Evolutionary conservation across 2,329 filamentous ascomycete species (phyloP), one percentile per base, ranked within the genome.

Genomic region (Ophiocordyceps camponoti-saundersi): DNA sequence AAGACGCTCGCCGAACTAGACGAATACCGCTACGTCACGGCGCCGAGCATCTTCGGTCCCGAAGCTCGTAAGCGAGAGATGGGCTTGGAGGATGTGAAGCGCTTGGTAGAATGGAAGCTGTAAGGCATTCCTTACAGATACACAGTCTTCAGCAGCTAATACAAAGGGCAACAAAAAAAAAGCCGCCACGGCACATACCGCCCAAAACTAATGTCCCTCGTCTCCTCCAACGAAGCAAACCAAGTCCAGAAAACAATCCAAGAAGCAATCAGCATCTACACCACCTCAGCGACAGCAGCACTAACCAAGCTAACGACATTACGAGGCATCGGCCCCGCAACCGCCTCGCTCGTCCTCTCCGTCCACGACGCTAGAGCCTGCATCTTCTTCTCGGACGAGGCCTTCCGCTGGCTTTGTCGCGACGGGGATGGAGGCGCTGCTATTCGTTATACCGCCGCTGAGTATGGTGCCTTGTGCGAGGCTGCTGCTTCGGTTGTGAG

Each of bases 341-440:
- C 85, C 1, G 85, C 83, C 0, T 85, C 82, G 1, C 72, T 92
- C 30, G 64, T 90, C 1, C 70, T 92, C 3, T 74, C 80, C 5
- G 75, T 82, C 5, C 73, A 79, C 52, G 71, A 79, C 49, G 72
- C 80, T 0, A 60, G 67, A 0, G 62, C 64, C 13, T 69, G 80
- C 44, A 72, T 84, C 2, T 90, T 90, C 68, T 90, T 90, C 63
- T 83, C 80, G 2, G 86, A 93, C 56, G 85, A 92, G 61, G 71
- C 80, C 3, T 90, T 80, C 57, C 73, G 79, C 52, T 90, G 83
- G 83, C 63, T 82, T 6, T 75, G 75, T 55, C 75, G 73, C 57
- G 59, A 62, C n/a, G 69, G 70, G 0, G 63, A 65, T 40, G 70
- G 65, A 47, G 62, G 13, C 7, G 16, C 42, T 18, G 13, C 42